These are phyloP conservation scores for Candida nemodendra DNA, from an alignment of 805 yeast genomes.

Conservation along the genomic window DNA sequence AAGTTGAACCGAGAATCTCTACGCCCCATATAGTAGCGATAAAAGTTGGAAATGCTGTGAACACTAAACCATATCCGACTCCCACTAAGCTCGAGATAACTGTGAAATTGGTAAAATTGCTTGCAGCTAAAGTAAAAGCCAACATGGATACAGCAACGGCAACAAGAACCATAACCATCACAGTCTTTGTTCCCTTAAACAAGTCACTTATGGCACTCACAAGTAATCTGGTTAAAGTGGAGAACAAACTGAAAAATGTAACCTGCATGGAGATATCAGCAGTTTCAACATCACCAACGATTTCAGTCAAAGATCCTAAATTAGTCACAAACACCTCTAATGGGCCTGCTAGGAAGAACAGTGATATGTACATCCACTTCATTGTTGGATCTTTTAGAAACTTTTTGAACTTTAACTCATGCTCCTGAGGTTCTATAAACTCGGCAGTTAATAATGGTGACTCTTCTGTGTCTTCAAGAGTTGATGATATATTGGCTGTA, in stretches of 20 bases:
- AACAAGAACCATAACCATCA: slow-evolving; percentile 6
- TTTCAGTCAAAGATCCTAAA: slow-evolving; percentile 64
- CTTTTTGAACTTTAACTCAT: slow-evolving; percentile 24
- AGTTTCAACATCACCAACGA: slow-evolving; percentile 28
- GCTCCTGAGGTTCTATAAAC: slow-evolving; percentile 27
- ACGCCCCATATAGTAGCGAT: slow-evolving; percentile 82
- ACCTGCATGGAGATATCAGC: slow-evolving; percentile 17
- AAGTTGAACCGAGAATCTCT: slow-evolving; percentile 79
- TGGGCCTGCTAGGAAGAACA: slow-evolving; percentile 74
- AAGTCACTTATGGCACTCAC: slow-evolving; percentile 21
- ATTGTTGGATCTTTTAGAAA: slow-evolving; percentile 55
- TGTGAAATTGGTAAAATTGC: slow-evolving; percentile 9
- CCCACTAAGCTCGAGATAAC: slow-evolving; percentile 48
- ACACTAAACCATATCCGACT: slow-evolving; percentile 71
- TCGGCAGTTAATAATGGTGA: slow-evolving; percentile 34
- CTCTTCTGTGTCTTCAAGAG: slow-evolving; percentile 25
- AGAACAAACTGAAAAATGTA: slow-evolving; percentile 23
- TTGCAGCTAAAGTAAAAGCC: slow-evolving; percentile 14
- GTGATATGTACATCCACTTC: slow-evolving; percentile 57
- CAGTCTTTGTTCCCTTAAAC: slow-evolving; percentile 7
- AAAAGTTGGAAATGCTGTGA: slow-evolving; percentile 77
- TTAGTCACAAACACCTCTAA: slow-evolving; percentile 81
- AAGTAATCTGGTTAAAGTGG: slow-evolving; percentile 29
- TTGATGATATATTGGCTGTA: slow-evolving; percentile 2
- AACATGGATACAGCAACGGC: slow-evolving; percentile 9